These are phyloP conservation scores for Colletotrichum limetticola DNA, from an alignment of 2,329 filamentous ascomycete genomes.

Conservation along the genomic window DNA sequence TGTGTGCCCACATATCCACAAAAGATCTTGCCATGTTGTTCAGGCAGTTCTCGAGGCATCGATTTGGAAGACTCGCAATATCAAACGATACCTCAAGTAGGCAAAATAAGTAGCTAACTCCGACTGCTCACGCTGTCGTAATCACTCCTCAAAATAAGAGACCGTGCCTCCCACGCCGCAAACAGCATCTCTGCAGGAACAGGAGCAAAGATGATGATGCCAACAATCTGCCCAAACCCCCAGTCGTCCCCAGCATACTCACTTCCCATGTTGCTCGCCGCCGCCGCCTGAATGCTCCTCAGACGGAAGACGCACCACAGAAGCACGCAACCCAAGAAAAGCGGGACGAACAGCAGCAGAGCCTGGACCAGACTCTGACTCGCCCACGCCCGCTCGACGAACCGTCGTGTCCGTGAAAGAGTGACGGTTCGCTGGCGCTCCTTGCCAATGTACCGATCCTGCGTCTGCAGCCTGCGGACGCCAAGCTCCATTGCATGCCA, in stretches of 20 bases:
- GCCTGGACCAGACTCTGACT: neutral
- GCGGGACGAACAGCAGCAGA: neutral
- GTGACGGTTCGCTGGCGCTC: neutral
- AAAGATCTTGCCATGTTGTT: neutral
- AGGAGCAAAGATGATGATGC: slow-evolving; percentile 38
- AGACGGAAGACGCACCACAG: slow-evolving; percentile 13
- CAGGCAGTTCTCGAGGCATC: neutral
- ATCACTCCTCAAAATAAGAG: neutral
- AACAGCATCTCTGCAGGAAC: slow-evolving; percentile 22
- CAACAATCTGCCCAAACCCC: slow-evolving; percentile 40
- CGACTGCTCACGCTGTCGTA: neutral
- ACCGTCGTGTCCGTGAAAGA: neutral
- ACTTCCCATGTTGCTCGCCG: neutral
- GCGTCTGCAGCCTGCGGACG: neutral
- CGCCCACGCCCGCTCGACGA: neutral
- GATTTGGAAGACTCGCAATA: neutral
- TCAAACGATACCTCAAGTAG: neutral
- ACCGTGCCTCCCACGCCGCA: neutral
- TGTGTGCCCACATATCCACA: neutral
- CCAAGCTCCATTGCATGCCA: neutral
- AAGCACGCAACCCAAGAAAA: neutral
- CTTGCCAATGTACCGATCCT: neutral
- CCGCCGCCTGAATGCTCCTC: neutral
- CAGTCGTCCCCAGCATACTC: slow-evolving; percentile 27
- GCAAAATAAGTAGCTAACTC: neutral